Evolutionary conservation across 331 rosid genomes (phyloP).

Genomic region (Acacia concinna): DNA sequence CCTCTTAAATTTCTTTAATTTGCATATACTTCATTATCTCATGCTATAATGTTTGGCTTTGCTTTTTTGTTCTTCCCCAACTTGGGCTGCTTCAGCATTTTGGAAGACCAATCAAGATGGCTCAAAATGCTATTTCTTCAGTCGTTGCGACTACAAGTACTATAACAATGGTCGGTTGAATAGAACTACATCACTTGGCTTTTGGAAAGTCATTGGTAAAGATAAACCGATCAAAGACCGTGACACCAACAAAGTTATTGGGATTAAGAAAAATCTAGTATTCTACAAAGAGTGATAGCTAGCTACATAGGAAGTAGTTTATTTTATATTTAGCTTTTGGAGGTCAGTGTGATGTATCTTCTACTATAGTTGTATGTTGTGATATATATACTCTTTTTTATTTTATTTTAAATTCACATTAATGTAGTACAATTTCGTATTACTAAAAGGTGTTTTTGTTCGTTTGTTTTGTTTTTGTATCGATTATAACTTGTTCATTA

Average conservation of each 20-base stretch:
- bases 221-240: constrained; percentile 14
- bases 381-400: no score
- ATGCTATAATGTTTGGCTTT: neutral
- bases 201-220: constrained; percentile 51
- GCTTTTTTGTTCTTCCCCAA: neutral
- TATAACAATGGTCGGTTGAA: constrained; percentile 22
- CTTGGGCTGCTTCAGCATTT: neutral
- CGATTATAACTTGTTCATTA: no score
- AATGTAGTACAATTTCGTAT: no score
- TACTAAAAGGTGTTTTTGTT: no score
- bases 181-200: constrained; percentile 42
- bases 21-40: neutral
- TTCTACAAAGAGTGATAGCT: no score
- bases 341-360: no score
- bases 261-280: constrained; percentile 42
- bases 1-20: neutral
- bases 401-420: no score
- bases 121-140: constrained; percentile 48
- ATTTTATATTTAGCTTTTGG: no score
- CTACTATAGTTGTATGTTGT: no score
- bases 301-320: no score
- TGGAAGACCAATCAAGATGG: neutral
- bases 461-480: no score
- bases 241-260: constrained; percentile 33
- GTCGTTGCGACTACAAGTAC: constrained; percentile 28